Evolutionary conservation across 2,329 filamentous ascomycete species (phyloP).

Genomic region (Colletotrichum tropicicola): DNA sequence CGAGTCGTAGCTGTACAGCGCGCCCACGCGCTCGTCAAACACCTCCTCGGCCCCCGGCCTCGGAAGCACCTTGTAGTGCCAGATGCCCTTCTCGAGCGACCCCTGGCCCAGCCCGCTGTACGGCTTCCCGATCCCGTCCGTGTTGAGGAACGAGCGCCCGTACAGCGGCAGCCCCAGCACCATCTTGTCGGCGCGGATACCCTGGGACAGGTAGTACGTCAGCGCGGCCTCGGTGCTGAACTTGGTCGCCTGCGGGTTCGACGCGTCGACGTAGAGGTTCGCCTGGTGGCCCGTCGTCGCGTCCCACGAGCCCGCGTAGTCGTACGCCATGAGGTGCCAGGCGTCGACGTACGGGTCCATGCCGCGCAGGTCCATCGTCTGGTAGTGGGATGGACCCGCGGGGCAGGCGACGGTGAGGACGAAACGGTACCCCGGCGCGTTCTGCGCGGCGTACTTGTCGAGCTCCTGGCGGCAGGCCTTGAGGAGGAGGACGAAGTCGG

Average conservation of each 20-base stretch:
- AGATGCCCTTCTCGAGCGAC: constrained; percentile 67
- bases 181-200: constrained; percentile 71
- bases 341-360: constrained; percentile 67
- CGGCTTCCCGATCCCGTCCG: constrained; percentile 70
- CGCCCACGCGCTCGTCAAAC: constrained; percentile 65
- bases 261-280: constrained; percentile 68
- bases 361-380: constrained; percentile 56
- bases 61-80: constrained; percentile 79
- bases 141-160: constrained; percentile 77
- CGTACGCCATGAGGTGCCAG: constrained; percentile 75
- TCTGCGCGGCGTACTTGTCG: constrained; percentile 48
- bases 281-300: constrained; percentile 71
- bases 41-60: constrained; percentile 63
- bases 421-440: constrained; percentile 55
- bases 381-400: constrained; percentile 58
- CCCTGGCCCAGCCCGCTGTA: constrained; percentile 73
- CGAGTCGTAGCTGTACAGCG: constrained; percentile 77
- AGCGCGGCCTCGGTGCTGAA: constrained; percentile 75
- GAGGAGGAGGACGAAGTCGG: constrained; percentile 52
- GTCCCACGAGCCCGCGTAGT: constrained; percentile 77
- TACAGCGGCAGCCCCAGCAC: constrained; percentile 82
- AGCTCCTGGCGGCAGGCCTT: constrained; percentile 53
- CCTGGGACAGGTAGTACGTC: constrained; percentile 66
- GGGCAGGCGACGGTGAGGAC: constrained; percentile 60
- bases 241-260: constrained; percentile 67